Conservation (phyloP, 495 filamentous ascomycete species). For the Penicillium pancosmium region DNA sequence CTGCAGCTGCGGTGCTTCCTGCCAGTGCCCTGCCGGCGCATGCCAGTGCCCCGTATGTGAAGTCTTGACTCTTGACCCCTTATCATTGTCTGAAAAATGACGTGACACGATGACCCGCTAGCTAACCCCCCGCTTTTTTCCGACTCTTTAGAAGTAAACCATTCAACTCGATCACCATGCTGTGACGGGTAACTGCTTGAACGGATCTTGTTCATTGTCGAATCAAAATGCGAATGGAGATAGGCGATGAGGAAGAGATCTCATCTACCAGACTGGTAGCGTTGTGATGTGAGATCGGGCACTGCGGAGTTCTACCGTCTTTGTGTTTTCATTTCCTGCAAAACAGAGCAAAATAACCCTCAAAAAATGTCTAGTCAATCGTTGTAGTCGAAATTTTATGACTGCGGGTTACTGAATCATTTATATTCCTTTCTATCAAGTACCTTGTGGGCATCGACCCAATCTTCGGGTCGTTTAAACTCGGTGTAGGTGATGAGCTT, state of each 20-base stretch:
- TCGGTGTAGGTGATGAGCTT: constrained; percentile 18
- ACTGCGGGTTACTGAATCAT: constrained; percentile 14
- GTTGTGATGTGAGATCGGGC: neutral
- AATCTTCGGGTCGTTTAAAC: constrained; percentile 16
- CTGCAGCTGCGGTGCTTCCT: constrained; percentile 50
- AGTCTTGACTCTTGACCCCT: neutral
- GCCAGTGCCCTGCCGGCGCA: constrained; percentile 49
- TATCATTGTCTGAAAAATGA: neutral
- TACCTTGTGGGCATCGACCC: constrained; percentile 33
- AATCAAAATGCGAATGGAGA: neutral
- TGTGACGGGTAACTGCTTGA: neutral
- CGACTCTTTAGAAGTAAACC: constrained; percentile 33
- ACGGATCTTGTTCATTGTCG: neutral
- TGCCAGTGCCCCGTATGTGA: constrained; percentile 50
- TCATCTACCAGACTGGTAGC: neutral
- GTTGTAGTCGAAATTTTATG: constrained; percentile 11
- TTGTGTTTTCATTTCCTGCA: neutral
- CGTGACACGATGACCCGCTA: neutral
- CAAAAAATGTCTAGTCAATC: constrained; percentile 6
- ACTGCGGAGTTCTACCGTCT: neutral
- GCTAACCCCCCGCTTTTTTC: constrained; percentile 19
- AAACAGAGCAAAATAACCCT: neutral
- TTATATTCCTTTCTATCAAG: constrained; percentile 29
- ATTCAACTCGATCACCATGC: constrained; percentile 1
- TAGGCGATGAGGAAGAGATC: neutral